Base-by-base conservation (phyloP, 768 basidiomycete species). In the Psilocybe tampanensis region DNA sequence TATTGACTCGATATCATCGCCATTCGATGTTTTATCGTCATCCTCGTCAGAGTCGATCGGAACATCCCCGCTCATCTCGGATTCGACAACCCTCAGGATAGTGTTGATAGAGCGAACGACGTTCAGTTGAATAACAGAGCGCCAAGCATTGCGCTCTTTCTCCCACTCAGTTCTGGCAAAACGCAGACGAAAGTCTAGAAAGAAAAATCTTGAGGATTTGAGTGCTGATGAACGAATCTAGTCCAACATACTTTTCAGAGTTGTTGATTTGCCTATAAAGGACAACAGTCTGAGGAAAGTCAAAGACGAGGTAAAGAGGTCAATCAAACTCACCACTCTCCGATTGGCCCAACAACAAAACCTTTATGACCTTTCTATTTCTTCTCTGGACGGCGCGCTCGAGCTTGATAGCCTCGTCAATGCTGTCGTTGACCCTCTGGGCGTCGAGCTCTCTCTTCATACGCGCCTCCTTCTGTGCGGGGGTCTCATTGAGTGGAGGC, bases 91-190 rank as follows among this genome's bases (percentile, higher is more conserved):
- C 51, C 82, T 80, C 56, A 90, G 80, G 56, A 93, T 85, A 58
- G 76, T 74, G 43, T 83, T 86, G 62, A 91, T 80, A 39, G 86
- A 86, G 49, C 83, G 86, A 34, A 92, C 83, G 61, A 93, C 80
- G 69, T 93, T 93, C 52, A 93, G 85, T 60, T 90, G 90, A 12
- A 93, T 82, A 55, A 92, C 86, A 0, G 85, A 77, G 19, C 87
- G 83, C 91, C 91, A 93, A 43, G 87, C 85, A 18, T 79, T 73
- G 21, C 89, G 86, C 64, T 93, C 90, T 45, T 75, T 74, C 50
- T 77, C 76, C 87, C 88, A 91, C 57, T 84, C 83, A 1, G 78
- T 74, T 24, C 72, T 75, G 6, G 86, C 82, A 67, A 84, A 90
- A 39, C 80, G 79, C 77, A 91, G 83, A 56, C 88, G 88, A 63